Percentiles rank a stretch among this genome's conserved stretches.
Conservation (phyloP, 257 asterid genomes). For the Solanum ahanhuiri region DNA sequence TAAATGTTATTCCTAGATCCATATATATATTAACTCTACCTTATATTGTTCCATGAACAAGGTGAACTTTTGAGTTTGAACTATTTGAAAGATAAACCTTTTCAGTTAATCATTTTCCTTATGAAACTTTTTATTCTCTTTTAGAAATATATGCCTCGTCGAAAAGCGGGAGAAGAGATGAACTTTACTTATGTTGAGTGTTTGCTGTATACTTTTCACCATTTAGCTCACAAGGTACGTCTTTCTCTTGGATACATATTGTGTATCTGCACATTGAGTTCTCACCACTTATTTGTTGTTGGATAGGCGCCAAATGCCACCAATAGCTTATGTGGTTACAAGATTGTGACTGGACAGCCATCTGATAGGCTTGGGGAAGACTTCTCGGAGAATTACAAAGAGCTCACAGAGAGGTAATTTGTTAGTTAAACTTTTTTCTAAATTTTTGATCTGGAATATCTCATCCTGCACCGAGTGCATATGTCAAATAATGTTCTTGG, state of each 20-base stretch:
- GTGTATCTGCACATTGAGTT: not conserved
- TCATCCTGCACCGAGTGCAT: not conserved
- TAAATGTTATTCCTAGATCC: not conserved
- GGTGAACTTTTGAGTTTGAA: not conserved
- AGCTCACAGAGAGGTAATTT: constrained; percentile 66
- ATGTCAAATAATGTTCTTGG: not conserved
- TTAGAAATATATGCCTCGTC: constrained; percentile 81
- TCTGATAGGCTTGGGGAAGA: constrained; percentile 98
- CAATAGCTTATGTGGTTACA: constrained; percentile 86
- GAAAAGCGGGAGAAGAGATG: constrained; percentile 79
- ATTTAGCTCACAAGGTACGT: constrained; percentile 75
- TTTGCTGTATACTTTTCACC: constrained; percentile 77
- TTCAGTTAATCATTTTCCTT: not conserved
- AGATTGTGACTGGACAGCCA: constrained; percentile 95
- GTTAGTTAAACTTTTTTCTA: not conserved
- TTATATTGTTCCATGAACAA: not conserved
- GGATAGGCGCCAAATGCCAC: constrained; percentile 88
- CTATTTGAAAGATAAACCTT: not conserved
- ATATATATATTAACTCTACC: not conserved
- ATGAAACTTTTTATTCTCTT: not conserved
- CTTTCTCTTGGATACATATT: constrained; percentile 3
- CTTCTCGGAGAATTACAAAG: constrained; percentile 68
- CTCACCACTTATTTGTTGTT: constrained; percentile 13
- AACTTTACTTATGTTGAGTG: constrained; percentile 86
- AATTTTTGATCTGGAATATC: not conserved